Conservation (phyloP, 208 protist species). For the Herpetomonas samuelpessoai region DNA sequence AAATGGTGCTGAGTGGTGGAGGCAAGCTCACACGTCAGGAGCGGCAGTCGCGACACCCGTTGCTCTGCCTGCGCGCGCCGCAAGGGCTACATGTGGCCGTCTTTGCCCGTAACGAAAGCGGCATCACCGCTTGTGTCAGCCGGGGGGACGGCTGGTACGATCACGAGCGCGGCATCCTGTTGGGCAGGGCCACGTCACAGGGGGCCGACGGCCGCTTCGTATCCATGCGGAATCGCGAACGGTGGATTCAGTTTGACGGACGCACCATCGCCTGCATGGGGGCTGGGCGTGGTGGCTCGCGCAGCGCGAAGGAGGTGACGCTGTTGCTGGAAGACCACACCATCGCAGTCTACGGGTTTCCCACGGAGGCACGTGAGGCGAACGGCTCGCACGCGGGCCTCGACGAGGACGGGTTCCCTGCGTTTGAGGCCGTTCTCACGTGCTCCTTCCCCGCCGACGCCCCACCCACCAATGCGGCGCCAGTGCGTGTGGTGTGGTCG, state of each 20-base stretch:
- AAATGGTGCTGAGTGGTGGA: constrained; percentile 5
- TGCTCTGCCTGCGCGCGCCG: constrained; percentile 8
- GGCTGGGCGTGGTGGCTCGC: constrained; percentile 18
- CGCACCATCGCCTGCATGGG: constrained; percentile 31
- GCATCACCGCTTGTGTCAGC: constrained; percentile 29
- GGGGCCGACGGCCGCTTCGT: background rate
- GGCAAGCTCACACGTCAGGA: constrained; percentile 1
- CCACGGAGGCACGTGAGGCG: background rate
- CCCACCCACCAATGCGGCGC: constrained; percentile 16
- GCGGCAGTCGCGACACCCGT: constrained; percentile 3
- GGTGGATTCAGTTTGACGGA: constrained; percentile 34
- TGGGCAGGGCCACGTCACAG: background rate
- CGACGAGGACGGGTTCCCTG: background rate
- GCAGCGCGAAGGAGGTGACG: constrained; percentile 32
- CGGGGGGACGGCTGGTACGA: constrained; percentile 7
- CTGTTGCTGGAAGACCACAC: constrained; percentile 47
- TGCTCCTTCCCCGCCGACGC: constrained; percentile 11
- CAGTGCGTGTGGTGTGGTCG: constrained; percentile 27
- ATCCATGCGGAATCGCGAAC: constrained; percentile 10
- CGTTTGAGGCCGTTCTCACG: constrained; percentile 14
- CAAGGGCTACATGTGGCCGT: constrained; percentile 20
- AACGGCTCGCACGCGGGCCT: too few species aligned
- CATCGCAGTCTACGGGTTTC: constrained; percentile 38
- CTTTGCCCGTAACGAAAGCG: constrained; percentile 15
- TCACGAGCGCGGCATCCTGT: background rate